phyloP scores from a whole-genome alignment of 257 asterid genomes.

The Plantago ovata region DNA sequence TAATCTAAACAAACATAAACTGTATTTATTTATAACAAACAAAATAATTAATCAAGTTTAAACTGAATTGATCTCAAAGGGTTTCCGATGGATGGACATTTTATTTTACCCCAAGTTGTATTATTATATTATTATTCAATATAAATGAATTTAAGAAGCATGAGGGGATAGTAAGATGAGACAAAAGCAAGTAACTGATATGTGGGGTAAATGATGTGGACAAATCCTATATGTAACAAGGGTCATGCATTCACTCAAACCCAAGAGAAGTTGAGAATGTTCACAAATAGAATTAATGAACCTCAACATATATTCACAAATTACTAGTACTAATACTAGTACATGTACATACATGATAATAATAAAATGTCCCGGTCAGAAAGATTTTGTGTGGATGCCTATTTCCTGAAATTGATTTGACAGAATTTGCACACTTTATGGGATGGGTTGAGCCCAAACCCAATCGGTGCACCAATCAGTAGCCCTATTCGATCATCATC shows the following conservation, averaged over 20 bases:
- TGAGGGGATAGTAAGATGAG: slow-evolving; percentile 15
- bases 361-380: slow-evolving; percentile 49
- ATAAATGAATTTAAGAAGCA: too few relatives aligned
- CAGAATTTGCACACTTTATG: slow-evolving; percentile 38
- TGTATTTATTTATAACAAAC: too few relatives aligned
- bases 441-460: slow-evolving; percentile 40
- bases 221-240: slow-evolving; percentile 12
- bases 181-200: slow-evolving; percentile 60
- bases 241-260: slow-evolving; percentile 29
- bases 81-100: too few relatives aligned
- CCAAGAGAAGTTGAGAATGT: background rate
- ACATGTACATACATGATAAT: too few relatives aligned
- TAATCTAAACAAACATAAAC: too few relatives aligned
- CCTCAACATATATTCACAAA: too few relatives aligned
- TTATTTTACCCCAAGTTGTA: too few relatives aligned
- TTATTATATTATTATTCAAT: too few relatives aligned
- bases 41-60: too few relatives aligned
- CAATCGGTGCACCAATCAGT: slow-evolving; percentile 8
- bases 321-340: too few relatives aligned
- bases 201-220: slow-evolving; percentile 42
- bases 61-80: too few relatives aligned
- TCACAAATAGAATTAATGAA: slow-evolving; percentile 9
- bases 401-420: slow-evolving; percentile 42
- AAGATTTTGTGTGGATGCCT: slow-evolving; percentile 35
- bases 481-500: too few relatives aligned